Conservation (phyloP, 2,329 filamentous ascomycete species). For the Pseudogymnoascus sp. region DNA sequence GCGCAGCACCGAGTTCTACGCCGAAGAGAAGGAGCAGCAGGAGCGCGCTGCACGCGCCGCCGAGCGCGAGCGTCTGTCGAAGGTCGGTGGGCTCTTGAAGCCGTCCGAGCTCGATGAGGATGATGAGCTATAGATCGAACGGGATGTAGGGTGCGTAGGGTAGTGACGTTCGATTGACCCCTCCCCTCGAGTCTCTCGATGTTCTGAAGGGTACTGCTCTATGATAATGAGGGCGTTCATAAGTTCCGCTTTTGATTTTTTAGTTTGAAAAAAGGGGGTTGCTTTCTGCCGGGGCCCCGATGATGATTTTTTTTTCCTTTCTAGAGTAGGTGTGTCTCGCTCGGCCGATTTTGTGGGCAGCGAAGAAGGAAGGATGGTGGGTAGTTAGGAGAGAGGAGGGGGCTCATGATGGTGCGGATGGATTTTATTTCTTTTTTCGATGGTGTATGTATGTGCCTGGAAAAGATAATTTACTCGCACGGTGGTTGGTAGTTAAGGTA, state of each 20-base stretch:
- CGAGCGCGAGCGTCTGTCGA: slow-evolving; percentile 86
- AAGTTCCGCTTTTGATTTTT: slow-evolving; percentile 3
- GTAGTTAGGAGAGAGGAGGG: not conserved
- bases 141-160: not conserved
- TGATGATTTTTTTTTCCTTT: not conserved
- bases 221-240: slow-evolving; percentile 8
- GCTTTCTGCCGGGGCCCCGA: not conserved
- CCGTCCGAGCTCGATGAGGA: slow-evolving; percentile 90
- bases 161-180: not conserved
- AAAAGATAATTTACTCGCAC: not conserved
- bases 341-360: not conserved
- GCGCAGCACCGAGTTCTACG: slow-evolving; percentile 87
- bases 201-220: not conserved
- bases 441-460: slow-evolving; percentile 1
- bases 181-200: not conserved
- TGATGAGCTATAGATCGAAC: slow-evolving; percentile 77
- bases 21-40: slow-evolving; percentile 90
- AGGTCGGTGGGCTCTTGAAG: slow-evolving; percentile 92
- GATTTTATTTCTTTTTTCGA: not conserved
- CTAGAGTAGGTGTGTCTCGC: not conserved
- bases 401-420: not conserved
- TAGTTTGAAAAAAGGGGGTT: slow-evolving; percentile 4
- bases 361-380: not conserved
- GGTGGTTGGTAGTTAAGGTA: slow-evolving; percentile 1
- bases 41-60: slow-evolving; percentile 77